Base-by-base conservation (phyloP, 176 grass and related monocot species). In the Puccinellia tenuiflora region DNA sequence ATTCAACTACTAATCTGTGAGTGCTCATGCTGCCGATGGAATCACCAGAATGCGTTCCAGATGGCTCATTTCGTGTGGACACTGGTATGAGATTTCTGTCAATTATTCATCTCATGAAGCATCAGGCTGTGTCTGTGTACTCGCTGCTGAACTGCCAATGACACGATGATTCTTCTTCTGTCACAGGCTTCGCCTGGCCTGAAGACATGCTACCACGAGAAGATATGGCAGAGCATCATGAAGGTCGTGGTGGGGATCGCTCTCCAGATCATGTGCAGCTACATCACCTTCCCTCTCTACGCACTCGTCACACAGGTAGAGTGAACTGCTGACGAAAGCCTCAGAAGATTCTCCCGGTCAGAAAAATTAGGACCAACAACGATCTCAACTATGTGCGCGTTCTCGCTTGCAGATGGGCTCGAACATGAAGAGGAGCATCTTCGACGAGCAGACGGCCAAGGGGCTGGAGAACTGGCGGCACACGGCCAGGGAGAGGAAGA, bases 361-460 rank as follows among this genome's bases (percentile, higher is more conserved):
- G n/a, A n/a, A n/a, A n/a, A n/a, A n/a, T n/a, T n/a, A n/a, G n/a
- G n/a, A n/a, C n/a, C n/a, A n/a, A n/a, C n/a, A n/a, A n/a, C n/a
- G n/a, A n/a, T n/a, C n/a, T n/a, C n/a, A n/a, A n/a, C n/a, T n/a
- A n/a, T n/a, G n/a, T n/a, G n/a, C n/a, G n/a, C n/a, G n/a, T n/a
- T n/a, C n/a, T n/a, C n/a, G n/a, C n/a, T n/a, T n/a, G n/a, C 95
- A 98, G 96, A 98, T 98, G 96, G 96, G 96, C 21, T 83, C 96
- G 9, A 74, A 98, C 85, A 98, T 98, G 93, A 98, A 95, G 89
- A 91, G 88, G 76, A 46, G 88, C 25, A 91, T 98, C 56, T 98
- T 98, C 75, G 86, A 98, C n/a, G 95, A 98, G 75, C 92, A 93
- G 82, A 98, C 90, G 42, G 80, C 88, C 3, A 98, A 89, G 71